A percentile compares a stretch with the other conserved stretches of the same genome.
phyloP scores from a whole-genome alignment of 129 eudicot genomes.

The Silybum marianum region DNA sequence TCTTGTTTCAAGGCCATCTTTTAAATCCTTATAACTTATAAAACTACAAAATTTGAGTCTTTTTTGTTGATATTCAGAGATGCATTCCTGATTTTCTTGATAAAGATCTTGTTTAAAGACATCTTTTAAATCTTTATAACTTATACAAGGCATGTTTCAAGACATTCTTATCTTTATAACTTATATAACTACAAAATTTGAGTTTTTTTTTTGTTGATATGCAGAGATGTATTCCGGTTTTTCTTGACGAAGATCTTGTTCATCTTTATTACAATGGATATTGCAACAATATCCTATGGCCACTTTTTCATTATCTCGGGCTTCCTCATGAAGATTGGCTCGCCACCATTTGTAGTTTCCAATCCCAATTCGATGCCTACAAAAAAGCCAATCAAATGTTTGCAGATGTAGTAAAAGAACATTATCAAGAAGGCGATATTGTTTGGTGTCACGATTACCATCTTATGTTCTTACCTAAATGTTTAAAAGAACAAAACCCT shows the following conservation, averaged over 20 bases:
- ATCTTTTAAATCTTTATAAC: no score
- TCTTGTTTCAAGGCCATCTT: no score
- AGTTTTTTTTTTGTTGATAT: slow-evolving; percentile 2
- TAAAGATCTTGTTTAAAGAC: no score
- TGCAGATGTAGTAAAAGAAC: slow-evolving; percentile 76
- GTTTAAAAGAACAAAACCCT: slow-evolving; percentile 58
- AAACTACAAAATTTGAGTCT: no score
- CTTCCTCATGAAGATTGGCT: slow-evolving; percentile 91
- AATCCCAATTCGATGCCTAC: slow-evolving; percentile 84
- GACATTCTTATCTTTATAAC: not conserved
- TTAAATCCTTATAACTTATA: no score
- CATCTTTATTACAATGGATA: slow-evolving; percentile 87
- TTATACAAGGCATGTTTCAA: no score
- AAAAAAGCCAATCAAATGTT: slow-evolving; percentile 85
- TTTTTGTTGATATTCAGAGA: no score
- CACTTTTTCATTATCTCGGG: slow-evolving; percentile 83
- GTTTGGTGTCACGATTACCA: slow-evolving; percentile 97
- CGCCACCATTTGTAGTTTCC: slow-evolving; percentile 66
- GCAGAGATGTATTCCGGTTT: slow-evolving; percentile 88
- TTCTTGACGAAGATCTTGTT: slow-evolving; percentile 77
- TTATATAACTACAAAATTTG: not conserved
- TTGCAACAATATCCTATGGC: slow-evolving; percentile 91
- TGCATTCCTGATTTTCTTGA: no score
- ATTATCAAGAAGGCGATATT: slow-evolving; percentile 82
- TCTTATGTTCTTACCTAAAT: slow-evolving; percentile 77